phyloP scores from a whole-genome alignment of 192 early-diverging fungal species.

The Coemansia aciculifera region DNA sequence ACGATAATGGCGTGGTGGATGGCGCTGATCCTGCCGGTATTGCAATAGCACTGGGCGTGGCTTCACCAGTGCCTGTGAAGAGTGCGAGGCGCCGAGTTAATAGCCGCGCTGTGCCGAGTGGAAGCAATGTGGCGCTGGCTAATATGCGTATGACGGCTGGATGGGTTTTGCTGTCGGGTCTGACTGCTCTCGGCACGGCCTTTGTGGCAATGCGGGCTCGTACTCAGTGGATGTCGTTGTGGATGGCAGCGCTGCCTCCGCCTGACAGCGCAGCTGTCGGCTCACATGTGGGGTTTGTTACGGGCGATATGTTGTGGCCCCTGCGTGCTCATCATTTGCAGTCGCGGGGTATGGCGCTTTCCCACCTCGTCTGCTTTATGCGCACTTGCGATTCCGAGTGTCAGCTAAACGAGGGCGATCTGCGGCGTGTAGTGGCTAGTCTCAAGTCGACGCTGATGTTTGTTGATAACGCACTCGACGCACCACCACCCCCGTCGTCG shows the following conservation, averaged over 20 bases:
- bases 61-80: neutral
- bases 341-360: constrained; percentile 26
- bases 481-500: constrained; percentile 17
- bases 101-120: neutral
- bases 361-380: constrained; percentile 26
- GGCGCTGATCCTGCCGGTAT: constrained; percentile 13
- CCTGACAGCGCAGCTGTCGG: constrained; percentile 6
- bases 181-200: constrained; percentile 11
- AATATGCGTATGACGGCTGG: constrained; percentile 37
- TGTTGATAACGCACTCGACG: constrained; percentile 53
- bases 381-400: neutral
- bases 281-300: constrained; percentile 25
- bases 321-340: constrained; percentile 31
- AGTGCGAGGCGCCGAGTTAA: neutral
- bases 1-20: neutral
- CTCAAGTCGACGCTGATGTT: constrained; percentile 35
- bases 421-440: neutral
- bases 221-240: constrained; percentile 27
- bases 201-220: constrained; percentile 9
- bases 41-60: constrained; percentile 8
- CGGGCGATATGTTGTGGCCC: constrained; percentile 23
- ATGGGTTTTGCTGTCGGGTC: constrained; percentile 36
- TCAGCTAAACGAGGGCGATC: constrained; percentile 1
- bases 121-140: constrained; percentile 1
- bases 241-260: constrained; percentile 33